A percentile compares a stretch with the other conserved stretches of the same genome.
phyloP scores from a whole-genome alignment of 148 eudicot species.

The Cornus florida region DNA sequence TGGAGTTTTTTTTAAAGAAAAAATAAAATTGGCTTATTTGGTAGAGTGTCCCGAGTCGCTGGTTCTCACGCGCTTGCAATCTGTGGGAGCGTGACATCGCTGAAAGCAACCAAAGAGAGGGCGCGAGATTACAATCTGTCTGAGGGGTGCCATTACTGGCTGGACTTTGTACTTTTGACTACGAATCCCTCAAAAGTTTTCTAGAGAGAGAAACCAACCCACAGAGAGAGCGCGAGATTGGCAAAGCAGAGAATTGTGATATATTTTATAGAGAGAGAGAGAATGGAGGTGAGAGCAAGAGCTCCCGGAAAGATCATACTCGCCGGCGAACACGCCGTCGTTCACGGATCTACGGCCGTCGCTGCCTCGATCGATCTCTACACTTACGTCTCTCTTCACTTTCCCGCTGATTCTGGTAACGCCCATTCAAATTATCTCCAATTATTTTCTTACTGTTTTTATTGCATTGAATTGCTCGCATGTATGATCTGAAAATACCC shows the following conservation, averaged over 20 bases:
- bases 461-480: neutral
- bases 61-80: no score
- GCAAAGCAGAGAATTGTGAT: neutral
- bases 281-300: slow-evolving; percentile 72
- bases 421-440: neutral
- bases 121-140: no score
- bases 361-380: slow-evolving; percentile 86
- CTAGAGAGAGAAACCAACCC: neutral
- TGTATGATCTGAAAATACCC: neutral
- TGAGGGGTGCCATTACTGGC: no score
- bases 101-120: no score
- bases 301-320: slow-evolving; percentile 97
- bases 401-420: slow-evolving; percentile 53
- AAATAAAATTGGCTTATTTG: no score
- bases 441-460: neutral
- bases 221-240: neutral
- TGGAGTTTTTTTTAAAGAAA: no score
- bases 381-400: slow-evolving; percentile 62
- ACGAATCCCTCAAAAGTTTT: no score
- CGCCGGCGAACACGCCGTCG: slow-evolving; percentile 97
- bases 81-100: no score
- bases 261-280: slow-evolving; percentile 1
- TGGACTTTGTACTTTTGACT: no score
- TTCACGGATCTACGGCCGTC: slow-evolving; percentile 88
- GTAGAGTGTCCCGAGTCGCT: no score